Base-by-base conservation (phyloP, 2,329 filamentous ascomycete species). In the Sporothrix sp. region DNA sequence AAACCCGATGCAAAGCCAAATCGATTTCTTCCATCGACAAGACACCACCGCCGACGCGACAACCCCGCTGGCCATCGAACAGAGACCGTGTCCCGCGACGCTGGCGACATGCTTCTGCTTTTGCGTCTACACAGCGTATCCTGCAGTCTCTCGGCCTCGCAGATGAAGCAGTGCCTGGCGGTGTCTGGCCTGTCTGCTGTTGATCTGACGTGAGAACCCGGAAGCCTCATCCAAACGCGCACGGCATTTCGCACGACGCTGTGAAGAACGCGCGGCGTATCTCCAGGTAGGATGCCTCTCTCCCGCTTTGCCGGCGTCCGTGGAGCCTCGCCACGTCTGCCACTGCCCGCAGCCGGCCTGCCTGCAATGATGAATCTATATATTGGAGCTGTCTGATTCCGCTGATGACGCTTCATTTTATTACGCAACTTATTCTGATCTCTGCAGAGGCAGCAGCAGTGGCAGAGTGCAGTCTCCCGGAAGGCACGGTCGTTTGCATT, bases 341-440 rank as follows among this genome's bases (percentile, higher is more conserved):
- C 4, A 2, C 13, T 39, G 8, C n/a, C 16, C 37, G 39, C 36
- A 38, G 28, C 46, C 18, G 51, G n/a, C 33, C 47, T 44, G 36
- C 45, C 20, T 39, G 27, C 25, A n/a, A 58, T 64, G 79, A 82
- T 82, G 78, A 81, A 55, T 63, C 52, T 63, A 62, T 59, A 65
- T 74, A 84, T 84, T 84, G 81, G 81, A 85, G 81, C 81, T 84
- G 79, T 84, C 81, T 78, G 77, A 79, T 68, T 63, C 65, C 65
- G 60, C 67, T 81, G 77, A 72, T 74, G 80, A 83, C 68, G 69
- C 64, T 53, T 59, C 52, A 57, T 58, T 64, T 67, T 62, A 70
- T 63, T 65, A 67, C 64, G 64, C 65, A 60, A 59, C 53, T 51
- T 44, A 28, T 57, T 58, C 60, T 62, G 59, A 62, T 55, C 47